Percentiles rank a stretch among this genome's conserved stretches.
phyloP scores from a whole-genome alignment of 805 yeast genomes.

The Candida nemodendra region DNA sequence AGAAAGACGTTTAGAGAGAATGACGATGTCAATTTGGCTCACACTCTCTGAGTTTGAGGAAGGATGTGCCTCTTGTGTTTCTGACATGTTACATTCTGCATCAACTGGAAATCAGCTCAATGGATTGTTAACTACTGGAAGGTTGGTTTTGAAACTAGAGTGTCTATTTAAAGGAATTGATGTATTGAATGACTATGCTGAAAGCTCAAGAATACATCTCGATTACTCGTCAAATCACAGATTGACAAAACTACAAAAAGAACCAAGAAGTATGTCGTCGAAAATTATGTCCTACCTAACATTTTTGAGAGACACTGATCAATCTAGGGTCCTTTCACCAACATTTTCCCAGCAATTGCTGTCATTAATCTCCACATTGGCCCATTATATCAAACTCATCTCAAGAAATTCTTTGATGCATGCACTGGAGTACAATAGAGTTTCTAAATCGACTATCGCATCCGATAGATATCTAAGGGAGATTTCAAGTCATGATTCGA shows the following conservation, averaged over 20 bases:
- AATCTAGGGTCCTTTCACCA: slow-evolving; percentile 32
- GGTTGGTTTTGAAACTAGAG: slow-evolving; percentile 69
- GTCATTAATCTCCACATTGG: slow-evolving; percentile 83
- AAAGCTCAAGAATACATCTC: slow-evolving; percentile 15
- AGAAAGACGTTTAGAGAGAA: slow-evolving; percentile 62
- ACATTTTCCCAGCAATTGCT: slow-evolving; percentile 62
- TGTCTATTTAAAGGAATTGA: slow-evolving; percentile 77
- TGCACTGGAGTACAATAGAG: slow-evolving; percentile 66
- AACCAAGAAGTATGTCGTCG: slow-evolving; percentile 85
- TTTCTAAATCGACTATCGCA: slow-evolving; percentile 56
- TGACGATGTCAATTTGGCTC: slow-evolving; percentile 73
- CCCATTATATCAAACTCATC: slow-evolving; percentile 85
- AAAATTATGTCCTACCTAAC: slow-evolving; percentile 89
- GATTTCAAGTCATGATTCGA: slow-evolving; percentile 45
- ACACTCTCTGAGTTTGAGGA: slow-evolving; percentile 88
- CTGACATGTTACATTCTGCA: slow-evolving; percentile 86
- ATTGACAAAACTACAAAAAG: slow-evolving; percentile 44
- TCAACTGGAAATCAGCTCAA: slow-evolving; percentile 66
- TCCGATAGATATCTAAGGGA: slow-evolving; percentile 61
- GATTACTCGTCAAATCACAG: slow-evolving; percentile 25
- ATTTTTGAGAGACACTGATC: slow-evolving; percentile 61
- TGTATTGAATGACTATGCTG: slow-evolving; percentile 30
- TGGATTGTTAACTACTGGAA: slow-evolving; percentile 70
- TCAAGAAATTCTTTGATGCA: slow-evolving; percentile 77
- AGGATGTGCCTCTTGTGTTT: slow-evolving; percentile 81